phyloP scores from a whole-genome alignment of 768 basidiomycete species.

The Russula lepida region DNA sequence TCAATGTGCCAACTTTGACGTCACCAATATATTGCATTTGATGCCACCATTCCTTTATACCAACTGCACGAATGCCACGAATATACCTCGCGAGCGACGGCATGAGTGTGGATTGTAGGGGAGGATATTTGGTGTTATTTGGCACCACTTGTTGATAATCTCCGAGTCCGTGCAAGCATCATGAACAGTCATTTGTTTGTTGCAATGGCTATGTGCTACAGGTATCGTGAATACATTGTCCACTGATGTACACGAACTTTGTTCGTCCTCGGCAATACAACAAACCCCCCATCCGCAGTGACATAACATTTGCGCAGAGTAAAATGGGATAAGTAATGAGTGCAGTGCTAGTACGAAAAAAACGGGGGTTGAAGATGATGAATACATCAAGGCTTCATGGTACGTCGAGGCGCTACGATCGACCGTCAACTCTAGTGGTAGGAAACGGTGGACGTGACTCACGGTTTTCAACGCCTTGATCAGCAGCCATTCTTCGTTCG shows the following conservation, averaged over 20 bases:
- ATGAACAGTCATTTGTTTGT: neutral
- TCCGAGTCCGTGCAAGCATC: too few species aligned
- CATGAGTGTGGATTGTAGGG: constrained; percentile 33
- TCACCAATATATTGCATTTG: constrained; percentile 92
- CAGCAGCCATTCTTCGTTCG: constrained; percentile 87
- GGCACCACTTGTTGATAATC: neutral
- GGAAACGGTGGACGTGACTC: constrained; percentile 21
- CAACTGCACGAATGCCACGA: constrained; percentile 65
- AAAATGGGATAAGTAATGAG: neutral
- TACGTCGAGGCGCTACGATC: constrained; percentile 33
- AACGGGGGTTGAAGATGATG: neutral
- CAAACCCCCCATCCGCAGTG: neutral
- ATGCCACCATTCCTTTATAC: constrained; percentile 81
- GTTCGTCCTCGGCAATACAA: neutral
- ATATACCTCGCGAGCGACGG: constrained; percentile 70
- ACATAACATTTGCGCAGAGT: neutral
- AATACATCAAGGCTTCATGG: constrained; percentile 24
- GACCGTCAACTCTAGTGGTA: neutral
- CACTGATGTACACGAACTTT: constrained; percentile 1
- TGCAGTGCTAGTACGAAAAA: neutral
- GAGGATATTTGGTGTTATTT: constrained; percentile 18
- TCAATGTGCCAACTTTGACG: constrained; percentile 72
- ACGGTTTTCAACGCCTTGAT: constrained; percentile 84
- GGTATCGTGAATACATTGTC: constrained; percentile 3
- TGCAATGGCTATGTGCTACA: constrained; percentile 10